Conservation (phyloP, 768 basidiomycete species). For the Boletus bicolor region DNA sequence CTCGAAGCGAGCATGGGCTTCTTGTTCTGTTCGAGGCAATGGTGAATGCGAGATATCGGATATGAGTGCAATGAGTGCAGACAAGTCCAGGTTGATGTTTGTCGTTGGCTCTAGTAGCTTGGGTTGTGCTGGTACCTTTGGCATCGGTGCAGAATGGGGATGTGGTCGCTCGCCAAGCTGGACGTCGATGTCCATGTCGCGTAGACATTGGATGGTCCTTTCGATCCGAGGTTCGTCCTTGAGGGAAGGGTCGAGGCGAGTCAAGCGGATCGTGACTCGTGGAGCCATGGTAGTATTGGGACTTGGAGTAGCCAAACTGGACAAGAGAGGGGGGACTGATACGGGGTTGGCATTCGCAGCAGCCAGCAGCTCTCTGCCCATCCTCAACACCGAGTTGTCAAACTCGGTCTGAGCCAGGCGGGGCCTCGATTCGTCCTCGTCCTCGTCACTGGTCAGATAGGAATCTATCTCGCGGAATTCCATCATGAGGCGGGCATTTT, state of each 20-base stretch:
- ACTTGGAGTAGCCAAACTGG: neutral
- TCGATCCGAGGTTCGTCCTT: slow-evolving; percentile 54
- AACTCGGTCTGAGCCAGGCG: slow-evolving; percentile 50
- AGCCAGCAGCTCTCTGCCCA: slow-evolving; percentile 62
- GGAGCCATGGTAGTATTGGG: slow-evolving; percentile 31
- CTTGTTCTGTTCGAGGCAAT: slow-evolving; percentile 54
- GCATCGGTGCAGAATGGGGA: neutral
- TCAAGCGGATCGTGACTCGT: slow-evolving; percentile 59
- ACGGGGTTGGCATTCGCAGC: slow-evolving; percentile 62
- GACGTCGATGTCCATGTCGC: slow-evolving; percentile 62
- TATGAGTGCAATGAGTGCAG: slow-evolving; percentile 77
- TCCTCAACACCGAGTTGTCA: slow-evolving; percentile 70
- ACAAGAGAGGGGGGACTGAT: slow-evolving; percentile 14
- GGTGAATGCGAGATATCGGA: slow-evolving; percentile 78
- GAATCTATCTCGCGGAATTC: slow-evolving; percentile 87
- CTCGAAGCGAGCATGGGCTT: slow-evolving; percentile 62
- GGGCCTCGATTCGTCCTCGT: slow-evolving; percentile 41
- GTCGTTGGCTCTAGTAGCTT: slow-evolving; percentile 45
- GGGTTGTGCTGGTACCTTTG: neutral
- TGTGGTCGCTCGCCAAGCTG: slow-evolving; percentile 57
- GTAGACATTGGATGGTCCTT: slow-evolving; percentile 53
- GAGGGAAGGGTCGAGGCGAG: slow-evolving; percentile 54
- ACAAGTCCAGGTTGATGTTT: slow-evolving; percentile 78
- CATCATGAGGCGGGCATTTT: slow-evolving; percentile 68
- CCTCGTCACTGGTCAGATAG: slow-evolving; percentile 56